Evolutionary conservation across 148 eudicot species (phyloP).

Genomic region (Cornus kousa): DNA sequence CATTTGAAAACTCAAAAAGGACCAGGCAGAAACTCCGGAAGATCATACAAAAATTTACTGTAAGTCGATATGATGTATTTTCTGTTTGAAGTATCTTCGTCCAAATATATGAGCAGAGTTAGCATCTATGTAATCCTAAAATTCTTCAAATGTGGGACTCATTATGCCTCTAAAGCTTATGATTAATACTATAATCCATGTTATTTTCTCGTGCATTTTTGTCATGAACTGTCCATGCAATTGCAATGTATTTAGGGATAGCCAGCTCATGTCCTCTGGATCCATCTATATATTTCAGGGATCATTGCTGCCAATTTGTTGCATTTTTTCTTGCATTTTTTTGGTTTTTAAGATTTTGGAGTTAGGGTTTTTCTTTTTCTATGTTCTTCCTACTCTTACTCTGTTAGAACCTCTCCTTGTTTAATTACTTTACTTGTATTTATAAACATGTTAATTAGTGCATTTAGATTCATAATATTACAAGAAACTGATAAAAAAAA

Average conservation of each 20-base stretch:
- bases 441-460: too few relatives aligned
- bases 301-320: neutral
- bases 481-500: too few relatives aligned
- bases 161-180: neutral
- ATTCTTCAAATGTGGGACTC: neutral
- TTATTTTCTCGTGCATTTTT: too few relatives aligned
- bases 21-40: conserved; percentile 72
- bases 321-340: neutral
- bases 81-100: neutral
- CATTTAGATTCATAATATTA: too few relatives aligned
- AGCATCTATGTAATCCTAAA: neutral
- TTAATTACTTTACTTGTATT: too few relatives aligned
- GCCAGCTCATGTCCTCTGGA: neutral
- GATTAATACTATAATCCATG: too few relatives aligned
- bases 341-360: too few relatives aligned
- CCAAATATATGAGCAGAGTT: neutral
- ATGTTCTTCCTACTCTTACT: too few relatives aligned
- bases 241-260: too few relatives aligned
- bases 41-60: conserved; percentile 76
- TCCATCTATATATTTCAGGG: neutral
- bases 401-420: too few relatives aligned
- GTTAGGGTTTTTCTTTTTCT: too few relatives aligned
- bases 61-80: conserved; percentile 35
- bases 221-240: too few relatives aligned
- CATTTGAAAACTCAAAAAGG: conserved; percentile 65